A percentile compares a stretch with the other conserved stretches of the same genome.
phyloP scores from a whole-genome alignment of 148 eudicot genomes.

The Rhododendron vialii region DNA sequence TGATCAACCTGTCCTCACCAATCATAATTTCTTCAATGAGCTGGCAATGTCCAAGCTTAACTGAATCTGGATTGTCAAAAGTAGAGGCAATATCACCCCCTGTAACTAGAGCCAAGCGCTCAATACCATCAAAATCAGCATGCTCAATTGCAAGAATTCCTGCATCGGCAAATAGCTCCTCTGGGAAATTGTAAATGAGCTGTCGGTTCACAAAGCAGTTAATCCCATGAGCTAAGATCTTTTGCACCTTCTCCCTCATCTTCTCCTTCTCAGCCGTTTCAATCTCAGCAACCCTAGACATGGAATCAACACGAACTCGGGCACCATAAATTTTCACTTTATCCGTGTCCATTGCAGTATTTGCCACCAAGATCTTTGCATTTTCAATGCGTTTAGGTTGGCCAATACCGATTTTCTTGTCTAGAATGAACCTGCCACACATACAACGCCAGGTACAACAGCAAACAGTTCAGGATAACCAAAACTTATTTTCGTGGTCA shows the following conservation, averaged over 20 bases:
- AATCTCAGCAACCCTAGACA: conserved; percentile 96
- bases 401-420: conserved; percentile 97
- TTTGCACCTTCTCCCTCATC: conserved; percentile 95
- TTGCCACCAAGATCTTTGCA: conserved; percentile 93
- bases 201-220: conserved; percentile 95
- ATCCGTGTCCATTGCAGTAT: conserved; percentile 99
- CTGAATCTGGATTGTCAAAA: conserved; percentile 97
- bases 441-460: background rate
- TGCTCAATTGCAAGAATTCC: conserved; percentile 98
- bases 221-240: conserved; percentile 90
- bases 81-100: conserved; percentile 99
- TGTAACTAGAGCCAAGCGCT: conserved; percentile 90
- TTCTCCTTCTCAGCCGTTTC: conserved; percentile 96
- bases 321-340: conserved; percentile 99
- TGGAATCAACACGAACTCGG: conserved; percentile 98
- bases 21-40: conserved; percentile 98
- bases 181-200: conserved; percentile 94
- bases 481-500: background rate
- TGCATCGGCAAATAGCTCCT: conserved; percentile 97
- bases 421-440: conserved; percentile 72
- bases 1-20: conserved; percentile 92
- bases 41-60: conserved; percentile 92
- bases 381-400: conserved; percentile 97
- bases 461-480: background rate
- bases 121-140: conserved; percentile 99